Conservation (phyloP, 352 stramenopile genomes). For the Peronospora farinosa region DNA sequence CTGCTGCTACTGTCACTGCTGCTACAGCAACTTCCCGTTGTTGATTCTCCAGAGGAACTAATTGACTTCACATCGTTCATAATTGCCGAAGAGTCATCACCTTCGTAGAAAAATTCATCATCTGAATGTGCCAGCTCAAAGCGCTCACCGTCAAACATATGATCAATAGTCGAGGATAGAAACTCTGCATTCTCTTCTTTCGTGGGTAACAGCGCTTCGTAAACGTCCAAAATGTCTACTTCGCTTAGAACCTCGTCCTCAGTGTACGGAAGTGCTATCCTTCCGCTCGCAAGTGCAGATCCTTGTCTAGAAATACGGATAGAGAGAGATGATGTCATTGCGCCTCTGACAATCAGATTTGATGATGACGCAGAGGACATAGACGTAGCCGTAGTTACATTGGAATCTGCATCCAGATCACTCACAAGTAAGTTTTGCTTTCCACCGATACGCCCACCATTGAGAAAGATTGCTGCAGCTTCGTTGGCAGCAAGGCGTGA, state of each 20-base stretch:
- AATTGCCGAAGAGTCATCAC: conserved; percentile 24
- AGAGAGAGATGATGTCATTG: conserved; percentile 22
- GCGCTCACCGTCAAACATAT: conserved; percentile 18
- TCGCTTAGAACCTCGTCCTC: conserved; percentile 20
- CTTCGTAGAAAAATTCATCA: conserved; percentile 26
- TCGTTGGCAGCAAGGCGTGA: conserved; percentile 48
- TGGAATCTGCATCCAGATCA: conserved; percentile 36
- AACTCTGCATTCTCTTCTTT: conserved; percentile 18
- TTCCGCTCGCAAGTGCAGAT: conserved; percentile 7
- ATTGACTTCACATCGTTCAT: conserved; percentile 30
- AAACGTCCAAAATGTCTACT: conserved; percentile 23
- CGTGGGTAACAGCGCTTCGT: conserved; percentile 27
- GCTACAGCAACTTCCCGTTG: conserved; percentile 36
- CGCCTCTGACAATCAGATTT: conserved; percentile 21
- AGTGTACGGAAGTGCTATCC: conserved; percentile 21
- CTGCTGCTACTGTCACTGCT: conserved; percentile 25
- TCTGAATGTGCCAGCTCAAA: conserved; percentile 31
- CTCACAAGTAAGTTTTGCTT: conserved; percentile 33
- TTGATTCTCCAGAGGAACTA: conserved; percentile 38
- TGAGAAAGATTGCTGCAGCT: conserved; percentile 35
- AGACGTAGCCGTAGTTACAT: conserved; percentile 17
- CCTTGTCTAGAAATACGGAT: conserved; percentile 15
- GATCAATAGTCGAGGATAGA: conserved; percentile 13
- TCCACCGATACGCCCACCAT: conserved; percentile 19
- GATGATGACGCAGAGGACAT: conserved; percentile 17